Evolutionary conservation across 78 protist species (phyloP).

Genomic region (slime mould (Dictyostelium discoideum)): DNA sequence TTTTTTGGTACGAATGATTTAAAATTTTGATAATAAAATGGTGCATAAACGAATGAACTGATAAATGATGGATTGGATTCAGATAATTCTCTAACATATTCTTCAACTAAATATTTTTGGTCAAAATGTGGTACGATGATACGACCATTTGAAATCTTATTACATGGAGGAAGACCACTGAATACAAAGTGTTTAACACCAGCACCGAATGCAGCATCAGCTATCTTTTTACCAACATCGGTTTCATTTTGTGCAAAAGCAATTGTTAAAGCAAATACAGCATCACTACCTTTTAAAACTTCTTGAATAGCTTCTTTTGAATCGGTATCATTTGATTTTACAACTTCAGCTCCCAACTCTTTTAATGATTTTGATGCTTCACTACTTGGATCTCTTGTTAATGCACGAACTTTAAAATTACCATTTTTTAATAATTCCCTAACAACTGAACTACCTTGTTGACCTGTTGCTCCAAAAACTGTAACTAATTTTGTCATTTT

Average conservation of each 20-base stretch:
- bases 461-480: constrained; percentile 32
- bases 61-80: neutral
- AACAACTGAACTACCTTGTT: constrained; percentile 39
- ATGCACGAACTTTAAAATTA: constrained; percentile 10
- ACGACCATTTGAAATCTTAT: constrained; percentile 16
- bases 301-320: neutral
- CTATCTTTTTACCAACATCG: constrained; percentile 22
- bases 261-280: neutral
- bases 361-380: neutral
- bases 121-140: constrained; percentile 13
- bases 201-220: neutral
- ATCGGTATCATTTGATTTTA: neutral
- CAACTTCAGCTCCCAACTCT: constrained; percentile 7
- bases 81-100: neutral
- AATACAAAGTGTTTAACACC: constrained; percentile 25
- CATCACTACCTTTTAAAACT: constrained; percentile 16
- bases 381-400: neutral
- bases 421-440: neutral
- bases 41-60: constrained; percentile 2
- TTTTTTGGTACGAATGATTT: neutral
- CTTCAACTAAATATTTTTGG: neutral
- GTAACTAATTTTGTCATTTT: neutral
- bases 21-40: constrained; percentile 22
- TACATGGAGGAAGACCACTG: neutral
- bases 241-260: neutral